Conservation (phyloP, 2,329 filamentous ascomycete species). For the Aspergillus latus region DNA sequence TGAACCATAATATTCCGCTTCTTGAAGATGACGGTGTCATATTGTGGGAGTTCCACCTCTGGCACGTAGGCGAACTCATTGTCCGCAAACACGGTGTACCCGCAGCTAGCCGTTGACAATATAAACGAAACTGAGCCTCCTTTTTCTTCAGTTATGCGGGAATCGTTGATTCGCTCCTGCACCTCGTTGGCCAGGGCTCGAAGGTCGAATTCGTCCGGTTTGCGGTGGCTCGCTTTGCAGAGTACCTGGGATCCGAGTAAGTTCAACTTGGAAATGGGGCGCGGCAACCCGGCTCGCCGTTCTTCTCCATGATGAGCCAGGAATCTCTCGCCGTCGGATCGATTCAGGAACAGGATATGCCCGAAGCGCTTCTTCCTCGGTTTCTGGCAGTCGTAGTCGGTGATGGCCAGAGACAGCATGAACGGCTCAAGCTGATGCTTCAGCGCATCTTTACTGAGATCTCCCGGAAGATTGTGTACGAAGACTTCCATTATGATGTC, state of each 20-base stretch:
- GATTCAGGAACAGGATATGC: conserved; percentile 48
- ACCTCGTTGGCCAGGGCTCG: conserved; percentile 35
- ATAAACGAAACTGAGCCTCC: conserved; percentile 9
- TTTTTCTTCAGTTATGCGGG: conserved; percentile 20
- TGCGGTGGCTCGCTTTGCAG: conserved; percentile 37
- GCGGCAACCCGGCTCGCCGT: conserved; percentile 1
- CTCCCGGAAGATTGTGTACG: conserved; percentile 43
- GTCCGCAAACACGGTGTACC: conserved; percentile 47
- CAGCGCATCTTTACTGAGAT: conserved; percentile 46
- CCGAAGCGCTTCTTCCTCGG: conserved; percentile 42
- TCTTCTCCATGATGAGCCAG: conserved; percentile 34
- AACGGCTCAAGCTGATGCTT: conserved; percentile 41
- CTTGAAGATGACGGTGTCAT: conserved; percentile 41
- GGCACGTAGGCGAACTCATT: conserved; percentile 44
- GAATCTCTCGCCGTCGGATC: conserved; percentile 44
- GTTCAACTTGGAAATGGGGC: conserved; percentile 16
- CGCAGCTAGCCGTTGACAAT: conserved; percentile 42
- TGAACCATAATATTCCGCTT: conserved; percentile 46
- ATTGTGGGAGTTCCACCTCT: conserved; percentile 17
- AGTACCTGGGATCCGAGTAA: conserved; percentile 24
- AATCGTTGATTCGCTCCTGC: conserved; percentile 22
- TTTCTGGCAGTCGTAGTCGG: conserved; percentile 48
- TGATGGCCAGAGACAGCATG: conserved; percentile 42
- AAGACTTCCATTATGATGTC: conserved; percentile 46
- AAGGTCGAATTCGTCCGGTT: conserved; percentile 38